These are phyloP conservation scores for Fusarium floridanum DNA, from an alignment of 2,329 filamentous ascomycete species.

Conservation along the genomic window DNA sequence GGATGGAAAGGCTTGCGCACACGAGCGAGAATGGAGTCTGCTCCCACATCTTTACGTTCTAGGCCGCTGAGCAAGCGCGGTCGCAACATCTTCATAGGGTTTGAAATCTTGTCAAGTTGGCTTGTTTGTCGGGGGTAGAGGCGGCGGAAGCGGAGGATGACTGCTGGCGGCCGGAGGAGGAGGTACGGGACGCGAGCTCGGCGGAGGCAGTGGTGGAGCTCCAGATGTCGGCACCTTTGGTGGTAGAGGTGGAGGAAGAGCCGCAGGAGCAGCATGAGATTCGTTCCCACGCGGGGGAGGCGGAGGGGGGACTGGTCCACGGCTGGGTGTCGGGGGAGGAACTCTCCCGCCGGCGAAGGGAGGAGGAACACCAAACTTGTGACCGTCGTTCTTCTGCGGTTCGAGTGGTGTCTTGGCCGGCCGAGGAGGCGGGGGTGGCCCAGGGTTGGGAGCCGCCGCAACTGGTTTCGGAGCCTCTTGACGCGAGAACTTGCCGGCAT, in stretches of 20 bases:
- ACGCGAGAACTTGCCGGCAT: slow-evolving; percentile 88
- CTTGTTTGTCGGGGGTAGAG: slow-evolving; percentile 58
- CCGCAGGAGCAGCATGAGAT: slow-evolving; percentile 47
- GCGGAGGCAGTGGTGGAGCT: slow-evolving; percentile 65
- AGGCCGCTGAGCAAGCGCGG: slow-evolving; percentile 7
- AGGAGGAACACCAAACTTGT: slow-evolving; percentile 82
- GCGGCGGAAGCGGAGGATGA: slow-evolving; percentile 57
- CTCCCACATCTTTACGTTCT: slow-evolving; percentile 23
- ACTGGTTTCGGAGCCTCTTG: slow-evolving; percentile 53
- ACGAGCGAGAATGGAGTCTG: slow-evolving; percentile 8
- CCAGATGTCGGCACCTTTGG: slow-evolving; percentile 61
- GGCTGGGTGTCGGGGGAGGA: slow-evolving; percentile 82
- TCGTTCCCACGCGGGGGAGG: slow-evolving; percentile 65
- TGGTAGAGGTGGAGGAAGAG: slow-evolving; percentile 59
- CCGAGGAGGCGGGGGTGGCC: slow-evolving; percentile 54
- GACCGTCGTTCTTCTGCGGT: slow-evolving; percentile 58
- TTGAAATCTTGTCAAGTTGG: slow-evolving; percentile 9
- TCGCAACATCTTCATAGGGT: slow-evolving; percentile 11
- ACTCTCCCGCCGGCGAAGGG: slow-evolving; percentile 78
- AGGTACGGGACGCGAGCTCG: slow-evolving; percentile 65
- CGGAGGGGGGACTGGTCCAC: slow-evolving; percentile 79
- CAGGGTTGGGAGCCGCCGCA: slow-evolving; percentile 46
- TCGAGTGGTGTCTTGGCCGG: slow-evolving; percentile 80
- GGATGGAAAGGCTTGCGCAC: slow-evolving; percentile 15
- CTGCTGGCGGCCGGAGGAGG: slow-evolving; percentile 60